Percentiles rank a stretch among this genome's conserved stretches.
These are phyloP conservation scores for Monosiga brevicollis DNA, from an alignment of 78 protist species.

Conservation along the genomic window DNA sequence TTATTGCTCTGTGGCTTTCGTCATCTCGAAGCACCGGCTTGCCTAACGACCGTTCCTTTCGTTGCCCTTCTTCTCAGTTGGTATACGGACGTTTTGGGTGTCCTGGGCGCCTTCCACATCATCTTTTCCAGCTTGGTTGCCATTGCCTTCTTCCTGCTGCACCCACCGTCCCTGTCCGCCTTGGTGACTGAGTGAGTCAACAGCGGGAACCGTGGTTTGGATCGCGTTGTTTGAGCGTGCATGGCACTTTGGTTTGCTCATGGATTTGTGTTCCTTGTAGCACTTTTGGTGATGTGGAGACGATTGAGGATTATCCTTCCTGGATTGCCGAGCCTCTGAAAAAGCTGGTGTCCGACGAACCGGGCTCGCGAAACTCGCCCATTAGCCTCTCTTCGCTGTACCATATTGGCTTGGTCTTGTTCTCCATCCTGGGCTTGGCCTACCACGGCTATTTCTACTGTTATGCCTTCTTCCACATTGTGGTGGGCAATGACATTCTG, in stretches of 20 bases:
- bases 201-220: too few relatives aligned
- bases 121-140: neutral
- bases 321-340: too few relatives aligned
- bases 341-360: too few relatives aligned
- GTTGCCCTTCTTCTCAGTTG: neutral
- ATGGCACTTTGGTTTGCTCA: neutral
- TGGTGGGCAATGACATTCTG: conserved; percentile 3
- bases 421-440: neutral
- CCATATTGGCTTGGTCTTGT: neutral
- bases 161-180: neutral
- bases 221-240: too few relatives aligned
- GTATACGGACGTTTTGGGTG: neutral
- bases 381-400: neutral
- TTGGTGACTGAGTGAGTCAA: neutral
- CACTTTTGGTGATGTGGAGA: too few relatives aligned
- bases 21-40: too few relatives aligned
- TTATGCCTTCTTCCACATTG: neutral
- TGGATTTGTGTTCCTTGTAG: neutral
- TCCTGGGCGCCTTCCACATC: neutral
- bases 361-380: too few relatives aligned
- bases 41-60: too few relatives aligned
- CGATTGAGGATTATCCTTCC: too few relatives aligned
- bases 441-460: neutral
- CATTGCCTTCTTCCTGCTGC: neutral
- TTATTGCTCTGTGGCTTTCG: too few relatives aligned